Evolutionary conservation across 495 filamentous ascomycete genomes (phyloP), one percentile per base, ranked within the genome.

Genomic region (Xylaria nigripes): DNA sequence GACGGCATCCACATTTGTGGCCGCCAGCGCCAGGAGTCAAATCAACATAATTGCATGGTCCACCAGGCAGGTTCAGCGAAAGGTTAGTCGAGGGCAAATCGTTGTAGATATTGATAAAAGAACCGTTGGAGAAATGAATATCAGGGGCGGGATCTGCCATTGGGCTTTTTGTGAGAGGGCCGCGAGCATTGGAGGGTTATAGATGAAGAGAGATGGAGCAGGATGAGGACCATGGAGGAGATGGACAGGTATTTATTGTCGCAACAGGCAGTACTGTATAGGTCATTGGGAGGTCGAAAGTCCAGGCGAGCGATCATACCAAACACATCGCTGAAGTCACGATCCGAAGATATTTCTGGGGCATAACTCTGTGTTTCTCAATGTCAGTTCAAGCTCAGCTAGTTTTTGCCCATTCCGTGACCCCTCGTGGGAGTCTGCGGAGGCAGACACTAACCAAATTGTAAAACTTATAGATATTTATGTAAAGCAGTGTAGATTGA

Each of bases 1-100:
- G 80, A 53, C 76, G 75, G 59, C 84, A 87, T 47, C 84, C 84
- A 62, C 84, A 87, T 41, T 67, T 71, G 16, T 77, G 72, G 18
- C 70, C 70, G 53, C 60, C 49, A 25, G 61, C 60, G 54, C 65
- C 72, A 19, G 68, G 67, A 21, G 67, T 71, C 45, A 79, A 61
- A 59, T 84, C 79, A 50, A 75, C 77, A 65, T 75, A 84, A 65
- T 84, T 82, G 73, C 84, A 87, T 38, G 75, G 69, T 40, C 84
- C 84, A 38, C 65, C 67, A 3, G 79, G 79, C 45, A 79, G 72
- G 55, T 57, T 60, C 12, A 67, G 68, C 22, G 60, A 45, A 42
- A 54, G 56, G 54, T 59, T 58, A 47, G 59, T 53, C 34, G 62
- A 41, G 27, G 68, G 69, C 52, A 67, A 64, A 55, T 77, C 70